Evolutionary conservation across 2,329 filamentous ascomycete species (phyloP), one percentile per base, ranked within the genome.

Genomic region (Nigrograna mackinnonii): DNA sequence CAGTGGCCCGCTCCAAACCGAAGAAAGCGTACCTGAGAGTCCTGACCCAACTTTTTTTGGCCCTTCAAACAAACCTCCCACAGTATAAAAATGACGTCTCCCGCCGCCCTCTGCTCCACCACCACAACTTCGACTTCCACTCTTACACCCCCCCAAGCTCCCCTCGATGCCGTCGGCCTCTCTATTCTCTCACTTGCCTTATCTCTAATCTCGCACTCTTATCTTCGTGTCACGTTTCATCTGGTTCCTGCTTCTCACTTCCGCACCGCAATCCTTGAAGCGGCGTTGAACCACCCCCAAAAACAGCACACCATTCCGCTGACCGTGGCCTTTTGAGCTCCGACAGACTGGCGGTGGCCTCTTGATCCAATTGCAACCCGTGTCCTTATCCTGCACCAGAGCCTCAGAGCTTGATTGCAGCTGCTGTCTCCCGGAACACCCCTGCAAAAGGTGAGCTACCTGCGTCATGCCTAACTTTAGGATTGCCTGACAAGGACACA

Each of bases 321-420:
- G 39, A 39, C 44, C 26, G 39, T 41, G 36, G 17, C 31, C 30
- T 43, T 17, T 34, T 36, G 43, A 40, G 46, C 52, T 43, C 28
- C 22, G 30, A 17, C 22, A 46, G 59, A 60, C 57, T 44, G 58
- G 59, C 60, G 55, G 57, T 64, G 56, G 55, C 50, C 50, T 14
- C 9, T 13, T 46, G 46, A 49, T 39, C 64, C 62, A 67, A 66
- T 67, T 64, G 62, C 42, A 50, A 33, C 9, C 22, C 35, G 11
- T 35, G 20, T 20, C 18, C 54, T 62, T 63, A 62, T 63, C 61
- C 50, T 35, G 32, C 39, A 37, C 22, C 34, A 36, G 22, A 33
- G 24, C 43, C 24, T 24, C n/a, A 6, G 17, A 14, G 35, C 33
- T 28, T 28, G 24, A 12, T 14, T 11, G 24, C 11, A 28, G 24